These are phyloP conservation scores for Suillus plorans DNA, from an alignment of 768 basidiomycete species.

Conservation along the genomic window DNA sequence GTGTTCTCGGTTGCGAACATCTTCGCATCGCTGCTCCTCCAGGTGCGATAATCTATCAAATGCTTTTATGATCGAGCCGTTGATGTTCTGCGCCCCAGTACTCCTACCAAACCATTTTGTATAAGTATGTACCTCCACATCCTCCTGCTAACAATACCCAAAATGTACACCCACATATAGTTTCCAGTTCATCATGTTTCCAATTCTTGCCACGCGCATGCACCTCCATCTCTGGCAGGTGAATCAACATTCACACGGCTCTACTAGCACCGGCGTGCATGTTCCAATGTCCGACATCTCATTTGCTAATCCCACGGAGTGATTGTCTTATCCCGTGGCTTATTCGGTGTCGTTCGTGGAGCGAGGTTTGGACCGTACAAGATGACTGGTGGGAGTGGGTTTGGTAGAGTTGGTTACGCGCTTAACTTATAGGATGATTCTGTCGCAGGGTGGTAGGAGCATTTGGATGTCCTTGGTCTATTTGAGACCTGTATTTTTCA, in stretches of 20 bases:
- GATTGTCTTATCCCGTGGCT: not conserved
- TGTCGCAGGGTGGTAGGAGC: too few relatives aligned
- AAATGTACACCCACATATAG: not conserved
- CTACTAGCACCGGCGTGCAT: too few relatives aligned
- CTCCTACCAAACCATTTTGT: not conserved
- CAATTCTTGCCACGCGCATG: not conserved
- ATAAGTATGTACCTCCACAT: not conserved
- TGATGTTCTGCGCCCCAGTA: not conserved
- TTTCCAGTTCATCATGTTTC: not conserved
- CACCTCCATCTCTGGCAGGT: not conserved
- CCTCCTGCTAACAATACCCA: not conserved
- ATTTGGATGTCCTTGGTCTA: too few relatives aligned
- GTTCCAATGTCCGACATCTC: not conserved
- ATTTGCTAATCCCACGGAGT: not conserved
- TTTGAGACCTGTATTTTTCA: too few relatives aligned
- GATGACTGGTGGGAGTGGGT: too few relatives aligned
- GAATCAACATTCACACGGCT: not conserved
- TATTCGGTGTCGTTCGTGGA: not conserved
- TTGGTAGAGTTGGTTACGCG: too few relatives aligned
- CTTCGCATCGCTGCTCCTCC: not conserved
- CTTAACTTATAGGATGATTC: too few relatives aligned
- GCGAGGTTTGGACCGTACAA: too few relatives aligned
- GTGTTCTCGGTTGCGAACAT: not conserved
- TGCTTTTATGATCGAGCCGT: not conserved
- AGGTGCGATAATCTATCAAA: not conserved